Evolutionary conservation across 192 early-diverging fungal species (phyloP), one percentile per base, ranked within the genome.

Genomic region (Entomortierella chlamydospora): DNA sequence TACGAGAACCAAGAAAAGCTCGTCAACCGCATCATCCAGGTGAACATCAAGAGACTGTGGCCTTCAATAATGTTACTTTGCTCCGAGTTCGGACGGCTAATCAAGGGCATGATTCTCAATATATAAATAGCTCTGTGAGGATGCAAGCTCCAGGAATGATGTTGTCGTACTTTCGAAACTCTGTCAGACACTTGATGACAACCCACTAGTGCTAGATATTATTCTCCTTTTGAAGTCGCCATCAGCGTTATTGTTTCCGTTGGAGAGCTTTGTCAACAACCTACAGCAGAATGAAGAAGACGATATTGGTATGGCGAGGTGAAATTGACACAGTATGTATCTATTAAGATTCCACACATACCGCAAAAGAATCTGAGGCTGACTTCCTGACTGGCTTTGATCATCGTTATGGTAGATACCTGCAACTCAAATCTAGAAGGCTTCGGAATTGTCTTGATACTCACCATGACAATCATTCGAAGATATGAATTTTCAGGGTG

Each of bases 351-450:
- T n/a, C n/a, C n/a, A n/a, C n/a, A n/a, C n/a, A n/a, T n/a, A n/a
- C n/a, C n/a, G n/a, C n/a, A n/a, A n/a, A n/a, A n/a, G n/a, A n/a
- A n/a, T n/a, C n/a, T n/a, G n/a, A n/a, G n/a, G n/a, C n/a, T n/a
- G n/a, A n/a, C n/a, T n/a, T 47, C 5, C 41, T 45, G 8, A 26
- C 0, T 47, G 11, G 1, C 25, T 2, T 5, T n/a, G n/a, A 22
- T 23, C 5, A 50, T 50, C 17, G 11, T 23, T 0, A 49, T 10
- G 5, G 18, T 70, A 78, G 76, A 79, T n/a, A 70, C 76, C 11
- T 79, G 76, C 52, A 79, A 79, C 43, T 64, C 68, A 7, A 79
- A 79, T 47, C 33, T 79, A 25, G 76, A 79, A 26, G 76, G 76
- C 1, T 50, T 79, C 47, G 76, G 76, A 7, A 61, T 50, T 20